phyloP scores from a whole-genome alignment of 148 eudicot genomes.

The Silene conica region DNA sequence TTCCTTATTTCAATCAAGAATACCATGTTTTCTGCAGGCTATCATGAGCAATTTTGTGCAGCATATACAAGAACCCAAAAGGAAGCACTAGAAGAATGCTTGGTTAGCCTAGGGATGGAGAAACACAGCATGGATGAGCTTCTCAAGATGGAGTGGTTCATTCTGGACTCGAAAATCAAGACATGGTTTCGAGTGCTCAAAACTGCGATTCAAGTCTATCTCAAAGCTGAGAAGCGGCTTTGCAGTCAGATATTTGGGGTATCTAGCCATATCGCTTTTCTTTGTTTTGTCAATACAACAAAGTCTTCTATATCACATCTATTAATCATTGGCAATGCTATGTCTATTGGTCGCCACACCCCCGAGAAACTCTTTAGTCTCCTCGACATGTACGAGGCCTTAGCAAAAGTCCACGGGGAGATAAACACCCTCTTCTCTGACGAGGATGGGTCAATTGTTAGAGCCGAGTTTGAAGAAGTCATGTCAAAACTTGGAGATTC shows the following conservation, averaged over 20 bases:
- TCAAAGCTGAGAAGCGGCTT: conserved; percentile 53
- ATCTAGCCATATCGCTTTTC: conserved; percentile 27
- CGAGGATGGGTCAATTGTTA: conserved; percentile 37
- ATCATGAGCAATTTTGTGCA: conserved; percentile 41
- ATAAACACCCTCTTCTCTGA: conserved; percentile 43
- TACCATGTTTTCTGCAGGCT: conserved; percentile 50
- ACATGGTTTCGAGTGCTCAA: conserved; percentile 55
- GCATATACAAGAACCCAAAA: conserved; percentile 41
- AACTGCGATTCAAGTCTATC: conserved; percentile 41
- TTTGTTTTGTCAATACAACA: conserved; percentile 48
- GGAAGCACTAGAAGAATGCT: conserved; percentile 50
- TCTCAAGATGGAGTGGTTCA: conserved; percentile 47
- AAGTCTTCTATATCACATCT: conserved; percentile 50
- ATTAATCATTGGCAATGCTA: conserved; percentile 69
- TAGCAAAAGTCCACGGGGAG: conserved; percentile 38
- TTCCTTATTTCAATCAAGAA: conserved; percentile 44
- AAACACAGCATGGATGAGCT: conserved; percentile 60
- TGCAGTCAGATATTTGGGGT: conserved; percentile 52
- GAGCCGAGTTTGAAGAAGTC: conserved; percentile 48
- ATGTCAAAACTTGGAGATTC: conserved; percentile 42
- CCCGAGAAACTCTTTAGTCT: conserved; percentile 66
- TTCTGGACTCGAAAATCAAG: conserved; percentile 47
- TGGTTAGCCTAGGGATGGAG: conserved; percentile 41
- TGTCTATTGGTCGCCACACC: conserved; percentile 45
- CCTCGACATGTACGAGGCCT: conserved; percentile 66